Conservation (phyloP, 1,139 yeast species). For the Geotrichum siamense region DNA sequence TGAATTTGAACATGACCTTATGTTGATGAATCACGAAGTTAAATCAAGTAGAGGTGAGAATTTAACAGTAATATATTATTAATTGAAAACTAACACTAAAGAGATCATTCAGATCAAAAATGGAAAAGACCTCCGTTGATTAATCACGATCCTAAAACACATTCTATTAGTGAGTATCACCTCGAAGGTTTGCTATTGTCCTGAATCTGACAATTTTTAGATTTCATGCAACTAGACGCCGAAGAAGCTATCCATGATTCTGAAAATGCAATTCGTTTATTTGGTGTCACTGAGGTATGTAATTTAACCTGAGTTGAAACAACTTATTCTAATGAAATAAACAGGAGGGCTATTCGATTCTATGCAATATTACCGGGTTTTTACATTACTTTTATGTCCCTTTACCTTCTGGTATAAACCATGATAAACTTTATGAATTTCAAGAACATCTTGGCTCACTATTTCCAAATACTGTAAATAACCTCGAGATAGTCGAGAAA, state of each 20-base stretch:
- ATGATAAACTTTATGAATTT: slow-evolving; percentile 42
- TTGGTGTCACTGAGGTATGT: slow-evolving; percentile 66
- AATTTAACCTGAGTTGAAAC: neutral
- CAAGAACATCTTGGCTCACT: slow-evolving; percentile 25
- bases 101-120: slow-evolving; percentile 38
- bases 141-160: slow-evolving; percentile 42
- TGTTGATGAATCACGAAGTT: slow-evolving; percentile 37
- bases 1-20: slow-evolving; percentile 46
- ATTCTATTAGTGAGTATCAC: slow-evolving; percentile 41
- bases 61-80: neutral
- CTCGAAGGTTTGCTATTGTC: neutral
- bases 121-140: slow-evolving; percentile 59
- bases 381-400: slow-evolving; percentile 88
- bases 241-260: slow-evolving; percentile 53
- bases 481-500: slow-evolving; percentile 57
- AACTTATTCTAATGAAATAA: neutral
- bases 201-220: slow-evolving; percentile 17
- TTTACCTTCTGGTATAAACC: slow-evolving; percentile 71
- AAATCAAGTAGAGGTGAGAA: slow-evolving; percentile 21
- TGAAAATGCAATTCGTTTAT: slow-evolving; percentile 67
- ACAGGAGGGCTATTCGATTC: slow-evolving; percentile 73
- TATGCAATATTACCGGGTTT: slow-evolving; percentile 86
- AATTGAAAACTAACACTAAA: slow-evolving; percentile 4
- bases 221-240: slow-evolving; percentile 91
- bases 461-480: slow-evolving; percentile 30